phyloP scores from a whole-genome alignment of 805 yeast genomes.

The Nematodospora valgi region DNA sequence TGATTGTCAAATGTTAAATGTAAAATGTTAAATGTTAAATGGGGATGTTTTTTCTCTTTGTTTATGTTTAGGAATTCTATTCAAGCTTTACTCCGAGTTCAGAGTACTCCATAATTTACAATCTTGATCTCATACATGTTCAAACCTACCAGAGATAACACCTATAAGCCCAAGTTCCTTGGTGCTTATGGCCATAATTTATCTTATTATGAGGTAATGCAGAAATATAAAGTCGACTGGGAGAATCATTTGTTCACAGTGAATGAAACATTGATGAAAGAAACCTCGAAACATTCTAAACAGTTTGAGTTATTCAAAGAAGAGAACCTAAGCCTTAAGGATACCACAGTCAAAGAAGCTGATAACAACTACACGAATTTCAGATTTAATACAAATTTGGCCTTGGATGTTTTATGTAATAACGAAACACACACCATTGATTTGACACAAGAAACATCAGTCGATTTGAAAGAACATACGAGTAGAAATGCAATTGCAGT shows the following conservation, averaged over 20 bases:
- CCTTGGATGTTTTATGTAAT: not conserved
- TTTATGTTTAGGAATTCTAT: too few relatives aligned
- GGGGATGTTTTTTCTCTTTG: too few relatives aligned
- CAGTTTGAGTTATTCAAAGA: slow-evolving; percentile 1
- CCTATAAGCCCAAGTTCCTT: slow-evolving; percentile 30
- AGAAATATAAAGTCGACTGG: slow-evolving; percentile 49
- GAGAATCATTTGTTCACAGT: slow-evolving; percentile 44
- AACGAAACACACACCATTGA: slow-evolving; percentile 1
- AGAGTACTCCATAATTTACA: too few relatives aligned
- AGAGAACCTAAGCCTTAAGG: slow-evolving; percentile 12
- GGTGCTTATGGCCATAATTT: slow-evolving; percentile 49
- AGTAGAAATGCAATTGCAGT: slow-evolving; percentile 14
- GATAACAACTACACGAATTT: slow-evolving; percentile 5
- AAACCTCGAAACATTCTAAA: slow-evolving; percentile 6
- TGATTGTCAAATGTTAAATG: too few relatives aligned
- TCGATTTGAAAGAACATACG: not conserved
- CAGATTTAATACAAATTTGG: slow-evolving; percentile 5
- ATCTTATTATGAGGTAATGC: slow-evolving; percentile 36
- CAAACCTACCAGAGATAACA: slow-evolving; percentile 18
- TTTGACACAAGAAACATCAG: slow-evolving; percentile 2
- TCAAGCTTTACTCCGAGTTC: too few relatives aligned
- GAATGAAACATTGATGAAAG: slow-evolving; percentile 21
- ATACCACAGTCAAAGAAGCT: slow-evolving; percentile 7
- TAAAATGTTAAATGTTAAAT: too few relatives aligned
- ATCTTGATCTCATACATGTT: too few relatives aligned